phyloP scores from a whole-genome alignment of 2,329 filamentous ascomycete species.

The Ophiocordyceps robertsii region DNA sequence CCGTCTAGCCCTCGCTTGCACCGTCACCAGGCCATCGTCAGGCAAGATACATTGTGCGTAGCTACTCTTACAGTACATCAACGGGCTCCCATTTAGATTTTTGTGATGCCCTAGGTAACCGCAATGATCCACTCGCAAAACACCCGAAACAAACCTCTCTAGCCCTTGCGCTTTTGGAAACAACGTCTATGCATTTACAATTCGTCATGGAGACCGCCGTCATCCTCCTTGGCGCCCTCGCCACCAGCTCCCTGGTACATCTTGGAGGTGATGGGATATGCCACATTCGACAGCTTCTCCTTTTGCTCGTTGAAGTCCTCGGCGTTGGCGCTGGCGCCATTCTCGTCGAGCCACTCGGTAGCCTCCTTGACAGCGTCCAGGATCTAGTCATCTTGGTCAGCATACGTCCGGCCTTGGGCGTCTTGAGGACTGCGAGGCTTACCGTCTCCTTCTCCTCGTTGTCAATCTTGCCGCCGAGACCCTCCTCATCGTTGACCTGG shows the following conservation, averaged over 20 bases:
- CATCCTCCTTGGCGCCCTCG: constrained; percentile 51
- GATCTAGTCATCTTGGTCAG: constrained; percentile 43
- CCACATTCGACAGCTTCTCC: constrained; percentile 94
- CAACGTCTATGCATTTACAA: constrained; percentile 44
- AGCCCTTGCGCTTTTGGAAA: constrained; percentile 2
- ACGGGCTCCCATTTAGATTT: not conserved
- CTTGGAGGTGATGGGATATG: constrained; percentile 98
- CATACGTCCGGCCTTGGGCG: constrained; percentile 1
- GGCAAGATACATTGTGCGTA: too few relatives aligned
- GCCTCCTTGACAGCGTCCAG: constrained; percentile 95
- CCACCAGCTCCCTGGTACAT: constrained; percentile 59
- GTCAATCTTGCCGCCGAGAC: constrained; percentile 94
- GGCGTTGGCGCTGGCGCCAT: constrained; percentile 67
- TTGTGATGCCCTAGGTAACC: not conserved
- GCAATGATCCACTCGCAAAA: not conserved
- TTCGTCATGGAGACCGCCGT: constrained; percentile 66
- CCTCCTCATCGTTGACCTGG: constrained; percentile 94
- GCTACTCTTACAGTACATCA: not conserved
- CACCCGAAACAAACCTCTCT: constrained; percentile 1
- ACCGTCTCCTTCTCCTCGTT: constrained; percentile 96
- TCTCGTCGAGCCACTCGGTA: constrained; percentile 93
- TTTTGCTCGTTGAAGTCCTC: constrained; percentile 99
- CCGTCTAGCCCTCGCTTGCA: too few relatives aligned
- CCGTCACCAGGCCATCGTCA: too few relatives aligned
- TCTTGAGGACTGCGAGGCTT: constrained; percentile 24